A percentile compares a stretch with the other conserved stretches of the same genome.
Evolutionary conservation across 202 grass and related monocot genomes (phyloP).

Genomic region (Eragrostis tef): DNA sequence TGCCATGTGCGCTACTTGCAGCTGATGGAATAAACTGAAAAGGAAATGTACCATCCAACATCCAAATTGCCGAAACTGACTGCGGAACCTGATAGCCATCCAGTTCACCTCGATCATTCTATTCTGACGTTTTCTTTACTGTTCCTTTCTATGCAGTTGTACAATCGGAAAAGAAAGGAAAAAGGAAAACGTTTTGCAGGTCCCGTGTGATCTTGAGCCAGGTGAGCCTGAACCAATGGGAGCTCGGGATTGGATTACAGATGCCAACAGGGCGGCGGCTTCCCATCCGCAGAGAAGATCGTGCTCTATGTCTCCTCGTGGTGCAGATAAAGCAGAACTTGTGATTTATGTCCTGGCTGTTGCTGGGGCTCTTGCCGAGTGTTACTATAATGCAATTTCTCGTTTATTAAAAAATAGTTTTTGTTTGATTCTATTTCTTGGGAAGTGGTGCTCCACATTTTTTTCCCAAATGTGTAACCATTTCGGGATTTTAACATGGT

Average conservation of each 20-base stretch:
- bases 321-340: background rate
- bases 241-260: constrained; percentile 38
- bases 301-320: background rate
- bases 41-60: constrained; percentile 27
- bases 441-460: no score
- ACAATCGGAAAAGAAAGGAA: background rate
- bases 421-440: no score
- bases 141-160: constrained; percentile 12
- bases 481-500: no score
- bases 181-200: background rate
- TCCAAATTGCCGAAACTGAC: constrained; percentile 43
- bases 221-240: constrained; percentile 48
- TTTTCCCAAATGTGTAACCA: no score
- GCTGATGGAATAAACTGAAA: constrained; percentile 25
- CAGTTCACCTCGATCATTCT: constrained; percentile 35
- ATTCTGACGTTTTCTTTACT: constrained; percentile 3
- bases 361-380: no score
- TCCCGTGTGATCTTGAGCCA: constrained; percentile 29
- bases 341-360: background rate
- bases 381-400: no score
- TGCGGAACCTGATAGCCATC: constrained; percentile 1
- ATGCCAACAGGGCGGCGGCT: background rate
- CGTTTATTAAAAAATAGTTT: no score
- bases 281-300: constrained; percentile 33
- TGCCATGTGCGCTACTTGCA: background rate